phyloP scores from a whole-genome alignment of 208 protist genomes.

The Tritrichomonas foetus region DNA sequence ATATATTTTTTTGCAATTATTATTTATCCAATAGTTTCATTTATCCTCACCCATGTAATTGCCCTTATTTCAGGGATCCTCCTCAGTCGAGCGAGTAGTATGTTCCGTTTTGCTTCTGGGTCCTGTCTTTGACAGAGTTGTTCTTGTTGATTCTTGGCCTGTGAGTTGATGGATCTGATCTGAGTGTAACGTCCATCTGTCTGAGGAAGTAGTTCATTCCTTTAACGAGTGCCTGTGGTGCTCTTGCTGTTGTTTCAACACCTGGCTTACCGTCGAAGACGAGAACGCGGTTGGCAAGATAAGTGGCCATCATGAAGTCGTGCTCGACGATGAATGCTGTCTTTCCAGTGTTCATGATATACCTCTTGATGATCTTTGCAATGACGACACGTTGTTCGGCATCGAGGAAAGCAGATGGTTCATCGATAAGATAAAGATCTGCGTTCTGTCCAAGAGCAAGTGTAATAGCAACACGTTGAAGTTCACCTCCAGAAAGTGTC shows the following conservation, averaged over 20 bases:
- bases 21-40: no score
- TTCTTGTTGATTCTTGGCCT: slow-evolving; percentile 99
- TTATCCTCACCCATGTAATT: no score
- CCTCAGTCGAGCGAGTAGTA: slow-evolving; percentile 83
- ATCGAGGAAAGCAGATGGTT: slow-evolving; percentile 99
- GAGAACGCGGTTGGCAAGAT: slow-evolving; percentile 97
- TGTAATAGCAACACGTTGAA: slow-evolving; percentile 97
- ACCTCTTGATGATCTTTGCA: slow-evolving; percentile 73
- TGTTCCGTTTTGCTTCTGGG: slow-evolving; percentile 92
- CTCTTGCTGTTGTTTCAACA: slow-evolving; percentile 79
- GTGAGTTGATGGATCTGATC: slow-evolving; percentile 93
- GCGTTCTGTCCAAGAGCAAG: slow-evolving; percentile 94
- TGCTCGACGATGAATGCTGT: slow-evolving; percentile 99
- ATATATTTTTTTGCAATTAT: no score
- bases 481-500: slow-evolving; percentile 98
- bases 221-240: slow-evolving; percentile 68
- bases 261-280: slow-evolving; percentile 94
- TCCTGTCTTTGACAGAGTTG: slow-evolving; percentile 88
- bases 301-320: slow-evolving; percentile 98
- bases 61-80: no score
- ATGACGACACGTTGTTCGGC: slow-evolving; percentile 98
- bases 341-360: slow-evolving; percentile 97
- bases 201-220: slow-evolving; percentile 96
- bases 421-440: slow-evolving; percentile 99
- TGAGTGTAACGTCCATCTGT: slow-evolving; percentile 93